These are phyloP conservation scores for Annulohypoxylon truncatum DNA, from an alignment of 2,329 filamentous ascomycete genomes.

Conservation along the genomic window DNA sequence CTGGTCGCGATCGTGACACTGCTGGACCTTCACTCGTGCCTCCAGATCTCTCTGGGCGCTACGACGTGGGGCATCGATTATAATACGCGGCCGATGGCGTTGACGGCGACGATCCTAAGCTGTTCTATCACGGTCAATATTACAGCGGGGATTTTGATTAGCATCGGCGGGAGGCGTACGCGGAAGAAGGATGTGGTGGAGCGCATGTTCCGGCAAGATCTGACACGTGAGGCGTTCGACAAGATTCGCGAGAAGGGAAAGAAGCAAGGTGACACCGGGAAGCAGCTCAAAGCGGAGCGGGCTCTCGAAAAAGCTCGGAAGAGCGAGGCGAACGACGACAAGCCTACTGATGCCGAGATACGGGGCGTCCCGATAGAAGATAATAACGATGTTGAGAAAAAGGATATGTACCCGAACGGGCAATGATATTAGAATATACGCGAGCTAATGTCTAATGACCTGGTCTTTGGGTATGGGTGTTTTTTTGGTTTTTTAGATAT, in stretches of 20 bases:
- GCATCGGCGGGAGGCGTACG: constrained; percentile 78
- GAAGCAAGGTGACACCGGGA: constrained; percentile 49
- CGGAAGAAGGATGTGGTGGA: constrained; percentile 89
- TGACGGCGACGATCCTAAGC: constrained; percentile 85
- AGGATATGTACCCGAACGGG: constrained; percentile 15
- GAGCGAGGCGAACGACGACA: constrained; percentile 45
- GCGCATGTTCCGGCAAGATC: constrained; percentile 78
- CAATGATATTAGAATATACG: constrained; percentile 9
- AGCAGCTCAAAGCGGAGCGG: constrained; percentile 45
- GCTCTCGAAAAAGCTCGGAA: constrained; percentile 43
- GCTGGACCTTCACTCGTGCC: constrained; percentile 80
- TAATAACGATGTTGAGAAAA: constrained; percentile 2
- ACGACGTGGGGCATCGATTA: constrained; percentile 84
- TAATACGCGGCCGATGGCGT: constrained; percentile 72
- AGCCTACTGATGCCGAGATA: constrained; percentile 21
- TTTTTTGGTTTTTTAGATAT: background rate
- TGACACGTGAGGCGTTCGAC: constrained; percentile 68
- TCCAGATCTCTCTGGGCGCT: constrained; percentile 83
- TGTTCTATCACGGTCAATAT: constrained; percentile 84
- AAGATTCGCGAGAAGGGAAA: constrained; percentile 63
- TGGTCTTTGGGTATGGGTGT: background rate
- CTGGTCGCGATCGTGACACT: constrained; percentile 83
- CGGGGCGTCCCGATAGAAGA: constrained; percentile 25
- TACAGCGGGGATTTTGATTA: constrained; percentile 79
- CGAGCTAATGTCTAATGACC: constrained; percentile 24